Percentiles rank a stretch among this genome's conserved stretches.
phyloP scores from a whole-genome alignment of 768 basidiomycete species.

The Tubosaeta sp. region DNA sequence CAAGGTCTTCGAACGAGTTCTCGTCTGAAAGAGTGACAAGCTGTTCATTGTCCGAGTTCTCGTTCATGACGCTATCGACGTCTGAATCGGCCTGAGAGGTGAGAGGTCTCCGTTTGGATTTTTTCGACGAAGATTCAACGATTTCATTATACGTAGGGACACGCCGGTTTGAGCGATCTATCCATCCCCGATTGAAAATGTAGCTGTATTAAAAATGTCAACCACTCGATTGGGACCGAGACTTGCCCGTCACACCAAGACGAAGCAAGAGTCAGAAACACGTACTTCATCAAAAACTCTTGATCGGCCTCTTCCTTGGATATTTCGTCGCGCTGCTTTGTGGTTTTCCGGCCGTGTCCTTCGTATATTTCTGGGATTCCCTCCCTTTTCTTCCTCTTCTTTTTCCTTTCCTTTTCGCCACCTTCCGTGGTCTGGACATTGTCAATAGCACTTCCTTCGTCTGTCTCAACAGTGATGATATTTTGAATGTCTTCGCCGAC shows the following conservation, averaged over 20 bases:
- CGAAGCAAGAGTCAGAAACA: constrained; percentile 4
- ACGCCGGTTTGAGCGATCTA: constrained; percentile 69
- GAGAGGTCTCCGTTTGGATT: constrained; percentile 18
- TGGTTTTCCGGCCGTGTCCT: constrained; percentile 20
- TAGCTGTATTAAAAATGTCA: constrained; percentile 51
- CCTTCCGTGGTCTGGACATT: constrained; percentile 27
- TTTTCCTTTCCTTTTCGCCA: constrained; percentile 30
- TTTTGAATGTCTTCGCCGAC: constrained; percentile 72
- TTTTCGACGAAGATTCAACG: constrained; percentile 39
- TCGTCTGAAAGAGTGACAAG: constrained; percentile 47
- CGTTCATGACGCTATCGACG: constrained; percentile 11
- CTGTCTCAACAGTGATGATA: constrained; percentile 53
- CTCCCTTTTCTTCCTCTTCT: constrained; percentile 31
- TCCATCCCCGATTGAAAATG: constrained; percentile 96
- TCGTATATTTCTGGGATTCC: constrained; percentile 20
- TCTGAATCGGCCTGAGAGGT: constrained; percentile 14
- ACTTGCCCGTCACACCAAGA: neutral
- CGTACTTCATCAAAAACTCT: constrained; percentile 88
- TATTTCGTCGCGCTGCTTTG: constrained; percentile 18
- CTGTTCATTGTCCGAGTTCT: constrained; percentile 15
- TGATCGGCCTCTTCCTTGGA: constrained; percentile 67
- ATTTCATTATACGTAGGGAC: constrained; percentile 87
- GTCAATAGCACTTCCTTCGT: constrained; percentile 14
- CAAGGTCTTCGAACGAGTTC: constrained; percentile 84
- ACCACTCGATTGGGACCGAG: neutral